These are phyloP conservation scores for Mallotus japonicus DNA, from an alignment of 441 rosid genomes.

Conservation along the genomic window DNA sequence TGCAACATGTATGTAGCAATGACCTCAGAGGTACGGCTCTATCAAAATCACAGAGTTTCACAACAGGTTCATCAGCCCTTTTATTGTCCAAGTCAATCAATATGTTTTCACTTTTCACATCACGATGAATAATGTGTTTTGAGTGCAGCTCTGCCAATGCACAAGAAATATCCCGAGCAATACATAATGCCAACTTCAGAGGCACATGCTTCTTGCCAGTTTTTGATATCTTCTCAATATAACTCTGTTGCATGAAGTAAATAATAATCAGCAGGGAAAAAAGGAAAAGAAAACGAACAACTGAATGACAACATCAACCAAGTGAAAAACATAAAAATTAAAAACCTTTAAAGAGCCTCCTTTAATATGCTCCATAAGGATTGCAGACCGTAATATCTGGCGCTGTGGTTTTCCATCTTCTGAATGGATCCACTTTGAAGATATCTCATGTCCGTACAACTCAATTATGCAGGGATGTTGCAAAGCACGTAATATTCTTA, in stretches of 20 bases:
- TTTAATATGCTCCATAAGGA: slow-evolving; percentile 73
- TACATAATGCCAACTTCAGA: slow-evolving; percentile 55
- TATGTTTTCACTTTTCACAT: slow-evolving; percentile 91
- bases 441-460: slow-evolving; percentile 84
- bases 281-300: slow-evolving; percentile 9
- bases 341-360: slow-evolving; percentile 88
- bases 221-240: slow-evolving; percentile 62
- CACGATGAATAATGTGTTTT: slow-evolving; percentile 90
- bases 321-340: neutral
- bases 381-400: slow-evolving; percentile 60
- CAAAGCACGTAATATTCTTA: slow-evolving; percentile 71
- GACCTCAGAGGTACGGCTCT: slow-evolving; percentile 94
- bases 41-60: slow-evolving; percentile 96
- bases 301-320: neutral
- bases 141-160: slow-evolving; percentile 85
- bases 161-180: slow-evolving; percentile 71
- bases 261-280: slow-evolving; percentile 12
- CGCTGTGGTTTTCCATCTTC: slow-evolving; percentile 56
- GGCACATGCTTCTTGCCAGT: slow-evolving; percentile 68
- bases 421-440: slow-evolving; percentile 63
- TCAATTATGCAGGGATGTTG: slow-evolving; percentile 81
- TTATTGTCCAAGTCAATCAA: slow-evolving; percentile 68
- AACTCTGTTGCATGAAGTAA: slow-evolving; percentile 45
- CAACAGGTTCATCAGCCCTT: slow-evolving; percentile 61
- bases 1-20: slow-evolving; percentile 70